These are phyloP conservation scores for Pleurotus tuber-regium DNA, from an alignment of 768 basidiomycete genomes.

Conservation along the genomic window DNA sequence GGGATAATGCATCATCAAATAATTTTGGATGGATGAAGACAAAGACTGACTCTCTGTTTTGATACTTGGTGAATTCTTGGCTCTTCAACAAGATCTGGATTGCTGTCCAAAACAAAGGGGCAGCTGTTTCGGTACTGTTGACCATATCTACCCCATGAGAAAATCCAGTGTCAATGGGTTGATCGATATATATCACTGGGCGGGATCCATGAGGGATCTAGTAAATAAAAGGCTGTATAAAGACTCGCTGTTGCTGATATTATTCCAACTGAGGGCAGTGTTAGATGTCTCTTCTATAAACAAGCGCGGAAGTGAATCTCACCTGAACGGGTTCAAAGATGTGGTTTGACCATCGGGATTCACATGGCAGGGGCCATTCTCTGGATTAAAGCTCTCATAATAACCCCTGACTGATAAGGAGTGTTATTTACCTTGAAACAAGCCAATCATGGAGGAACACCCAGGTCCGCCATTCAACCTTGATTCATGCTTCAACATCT, in stretches of 20 bases:
- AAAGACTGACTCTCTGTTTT: conserved; percentile 50
- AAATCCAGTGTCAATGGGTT: conserved; percentile 66
- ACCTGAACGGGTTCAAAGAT: conserved; percentile 62
- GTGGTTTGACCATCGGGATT: conserved; percentile 53
- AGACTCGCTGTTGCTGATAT: conserved; percentile 57
- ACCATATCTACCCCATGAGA: conserved; percentile 56
- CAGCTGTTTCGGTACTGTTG: conserved; percentile 55
- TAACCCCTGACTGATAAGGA: background rate
- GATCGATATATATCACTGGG: conserved; percentile 68
- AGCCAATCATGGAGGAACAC: conserved; percentile 61
- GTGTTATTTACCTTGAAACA: conserved; percentile 52
- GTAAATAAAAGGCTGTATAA: background rate
- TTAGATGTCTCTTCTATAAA: background rate
- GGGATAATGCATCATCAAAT: background rate
- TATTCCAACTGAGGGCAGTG: conserved; percentile 55
- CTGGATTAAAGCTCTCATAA: conserved; percentile 24
- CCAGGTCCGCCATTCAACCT: conserved; percentile 63
- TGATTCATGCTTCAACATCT: too few species aligned
- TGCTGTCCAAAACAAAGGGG: conserved; percentile 59
- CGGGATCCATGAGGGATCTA: background rate
- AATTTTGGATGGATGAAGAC: background rate
- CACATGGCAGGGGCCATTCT: conserved; percentile 64
- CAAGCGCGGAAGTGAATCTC: background rate
- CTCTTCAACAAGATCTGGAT: conserved; percentile 66
- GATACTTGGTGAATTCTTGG: conserved; percentile 45